phyloP scores from a whole-genome alignment of 371 early-diverging fungal species.

The Circinella umbellata region DNA sequence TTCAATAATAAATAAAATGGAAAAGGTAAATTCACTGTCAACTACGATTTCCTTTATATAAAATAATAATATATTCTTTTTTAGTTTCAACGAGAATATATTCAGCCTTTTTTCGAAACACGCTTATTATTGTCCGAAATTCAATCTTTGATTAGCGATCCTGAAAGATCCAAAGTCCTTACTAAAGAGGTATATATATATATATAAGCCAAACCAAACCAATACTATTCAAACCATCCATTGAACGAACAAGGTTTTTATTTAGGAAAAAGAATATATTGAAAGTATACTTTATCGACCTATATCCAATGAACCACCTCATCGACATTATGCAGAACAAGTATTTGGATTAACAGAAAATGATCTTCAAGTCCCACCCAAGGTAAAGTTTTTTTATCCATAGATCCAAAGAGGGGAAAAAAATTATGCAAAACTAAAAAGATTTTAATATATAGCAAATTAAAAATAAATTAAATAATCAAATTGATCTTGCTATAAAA shows the following conservation, averaged over 20 bases:
- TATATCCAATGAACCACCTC: neutral
- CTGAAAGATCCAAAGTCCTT: neutral
- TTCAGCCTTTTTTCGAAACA: slow-evolving; percentile 15
- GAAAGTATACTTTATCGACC: slow-evolving; percentile 9
- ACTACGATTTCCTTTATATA: too few relatives aligned
- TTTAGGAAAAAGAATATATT: slow-evolving; percentile 6
- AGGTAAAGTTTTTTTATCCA: neutral
- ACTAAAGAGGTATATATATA: slow-evolving; percentile 10
- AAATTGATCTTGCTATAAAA: slow-evolving; percentile 16
- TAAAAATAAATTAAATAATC: neutral
- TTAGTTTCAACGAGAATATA: slow-evolving; percentile 6
- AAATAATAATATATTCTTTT: too few relatives aligned
- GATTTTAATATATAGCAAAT: neutral
- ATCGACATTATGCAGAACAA: slow-evolving; percentile 4
- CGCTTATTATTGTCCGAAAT: slow-evolving; percentile 9
- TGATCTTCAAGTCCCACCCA: neutral
- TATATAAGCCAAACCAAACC: too few relatives aligned
- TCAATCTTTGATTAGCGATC: slow-evolving; percentile 9
- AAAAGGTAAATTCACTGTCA: too few relatives aligned
- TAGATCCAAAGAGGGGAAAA: neutral
- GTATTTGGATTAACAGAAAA: slow-evolving; percentile 1
- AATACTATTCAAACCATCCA: too few relatives aligned
- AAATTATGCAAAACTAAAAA: neutral
- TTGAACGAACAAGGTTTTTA: too few relatives aligned
- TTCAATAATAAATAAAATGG: too few relatives aligned